These are phyloP conservation scores for Teratosphaeriaceae sp. DNA, from an alignment of 2,329 filamentous ascomycete species.

Conservation along the genomic window DNA sequence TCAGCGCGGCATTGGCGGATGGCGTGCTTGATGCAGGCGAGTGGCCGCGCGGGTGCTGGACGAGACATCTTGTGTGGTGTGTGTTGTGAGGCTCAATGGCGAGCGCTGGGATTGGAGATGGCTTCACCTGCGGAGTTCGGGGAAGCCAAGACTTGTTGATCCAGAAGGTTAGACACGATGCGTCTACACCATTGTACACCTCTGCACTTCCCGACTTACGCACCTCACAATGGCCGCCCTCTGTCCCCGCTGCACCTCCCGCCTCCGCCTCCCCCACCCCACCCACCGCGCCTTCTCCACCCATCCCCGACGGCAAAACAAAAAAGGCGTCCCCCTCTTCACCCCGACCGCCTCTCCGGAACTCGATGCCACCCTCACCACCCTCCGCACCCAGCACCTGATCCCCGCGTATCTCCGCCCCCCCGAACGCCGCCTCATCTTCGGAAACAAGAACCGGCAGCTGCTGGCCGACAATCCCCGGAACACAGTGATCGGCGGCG, in stretches of 20 bases:
- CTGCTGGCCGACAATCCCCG: slow-evolving; percentile 38
- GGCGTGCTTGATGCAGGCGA: slow-evolving; percentile 62
- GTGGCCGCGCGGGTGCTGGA: slow-evolving; percentile 52
- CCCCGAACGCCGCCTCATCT: slow-evolving; percentile 38
- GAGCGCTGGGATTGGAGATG: slow-evolving; percentile 5
- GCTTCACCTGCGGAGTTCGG: slow-evolving; percentile 7
- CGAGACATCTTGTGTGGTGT: slow-evolving; percentile 46
- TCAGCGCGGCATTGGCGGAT: slow-evolving; percentile 49
- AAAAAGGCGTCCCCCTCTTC: slow-evolving; percentile 35
- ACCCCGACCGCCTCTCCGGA: slow-evolving; percentile 33
- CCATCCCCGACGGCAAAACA: slow-evolving; percentile 10
- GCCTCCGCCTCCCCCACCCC: slow-evolving; percentile 19
- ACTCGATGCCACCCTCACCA: slow-evolving; percentile 34
- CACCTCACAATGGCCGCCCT: slow-evolving; percentile 19
- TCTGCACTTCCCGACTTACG: background rate
- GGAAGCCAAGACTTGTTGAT: slow-evolving; percentile 9
- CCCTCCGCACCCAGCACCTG: slow-evolving; percentile 38
- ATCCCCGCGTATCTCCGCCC: slow-evolving; percentile 38
- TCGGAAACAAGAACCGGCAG: slow-evolving; percentile 32
- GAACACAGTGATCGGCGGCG: slow-evolving; percentile 35
- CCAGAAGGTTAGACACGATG: background rate
- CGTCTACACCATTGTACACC: background rate
- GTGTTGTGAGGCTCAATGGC: background rate
- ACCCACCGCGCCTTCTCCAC: slow-evolving; percentile 22
- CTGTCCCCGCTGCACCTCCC: slow-evolving; percentile 27